Evolutionary conservation across 2,329 filamentous ascomycete species (phyloP).

Genomic region (Thyridium curvatum): DNA sequence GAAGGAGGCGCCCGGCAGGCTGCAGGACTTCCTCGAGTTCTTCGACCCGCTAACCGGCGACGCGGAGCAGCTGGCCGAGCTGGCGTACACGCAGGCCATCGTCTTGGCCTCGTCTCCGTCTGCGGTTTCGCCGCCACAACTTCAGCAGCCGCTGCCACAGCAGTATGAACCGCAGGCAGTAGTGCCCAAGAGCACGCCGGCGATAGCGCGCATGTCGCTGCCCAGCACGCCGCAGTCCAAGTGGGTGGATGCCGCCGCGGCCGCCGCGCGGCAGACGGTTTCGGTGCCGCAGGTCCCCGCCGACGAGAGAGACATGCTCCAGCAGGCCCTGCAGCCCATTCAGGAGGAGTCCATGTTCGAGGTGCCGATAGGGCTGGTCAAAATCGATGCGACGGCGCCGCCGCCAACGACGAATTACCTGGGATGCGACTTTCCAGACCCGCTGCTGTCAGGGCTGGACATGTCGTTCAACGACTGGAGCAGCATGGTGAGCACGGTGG

Average conservation of each 20-base stretch:
- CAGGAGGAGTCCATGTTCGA: neutral
- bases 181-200: neutral
- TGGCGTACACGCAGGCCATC: constrained; percentile 50
- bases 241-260: neutral
- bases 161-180: neutral
- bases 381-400: constrained; percentile 1
- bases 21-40: constrained; percentile 60
- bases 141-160: neutral
- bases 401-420: constrained; percentile 2
- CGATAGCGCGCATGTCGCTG: constrained; percentile 1
- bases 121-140: no score
- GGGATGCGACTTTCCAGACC: neutral
- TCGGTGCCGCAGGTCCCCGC: neutral
- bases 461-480: constrained; percentile 4
- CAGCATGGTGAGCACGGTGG: constrained; percentile 7
- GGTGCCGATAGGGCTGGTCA: neutral
- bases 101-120: constrained; percentile 18
- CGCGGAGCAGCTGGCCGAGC: constrained; percentile 48
- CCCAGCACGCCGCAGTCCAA: constrained; percentile 1
- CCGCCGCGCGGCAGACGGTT: neutral
- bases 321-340: no score
- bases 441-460: neutral
- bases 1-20: constrained; percentile 55
- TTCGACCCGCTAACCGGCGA: constrained; percentile 53
- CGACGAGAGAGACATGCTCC: no score